A percentile compares a stretch with the other conserved stretches of the same genome.
Evolutionary conservation across 768 basidiomycete species (phyloP).

Genomic region (Lentinula raphanica): DNA sequence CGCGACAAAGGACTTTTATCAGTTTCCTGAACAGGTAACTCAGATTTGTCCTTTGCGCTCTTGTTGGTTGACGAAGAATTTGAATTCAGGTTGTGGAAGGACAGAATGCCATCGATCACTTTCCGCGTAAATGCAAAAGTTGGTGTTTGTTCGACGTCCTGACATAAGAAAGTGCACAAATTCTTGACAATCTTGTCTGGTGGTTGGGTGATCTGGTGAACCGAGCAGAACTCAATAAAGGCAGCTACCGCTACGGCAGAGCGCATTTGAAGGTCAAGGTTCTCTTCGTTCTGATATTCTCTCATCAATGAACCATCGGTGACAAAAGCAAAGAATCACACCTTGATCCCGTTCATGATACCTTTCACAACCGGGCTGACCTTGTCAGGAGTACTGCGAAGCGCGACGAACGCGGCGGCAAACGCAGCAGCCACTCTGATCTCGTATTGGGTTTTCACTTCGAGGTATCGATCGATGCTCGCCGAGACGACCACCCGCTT

Average conservation of each 20-base stretch:
- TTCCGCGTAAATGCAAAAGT: conserved; percentile 72
- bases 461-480: conserved; percentile 74
- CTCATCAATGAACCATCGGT: background rate
- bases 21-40: conserved; percentile 44
- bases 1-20: conserved; percentile 67
- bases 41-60: conserved; percentile 33
- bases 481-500: conserved; percentile 62
- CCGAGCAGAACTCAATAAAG: conserved; percentile 82
- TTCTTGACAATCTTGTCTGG: conserved; percentile 97
- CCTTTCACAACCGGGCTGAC: conserved; percentile 95
- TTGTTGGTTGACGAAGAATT: conserved; percentile 23
- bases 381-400: conserved; percentile 83
- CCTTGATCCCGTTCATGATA: conserved; percentile 97
- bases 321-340: conserved; percentile 23
- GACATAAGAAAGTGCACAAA: conserved; percentile 92
- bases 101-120: conserved; percentile 67
- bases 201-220: conserved; percentile 71
- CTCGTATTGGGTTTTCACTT: conserved; percentile 82
- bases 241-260: conserved; percentile 83
- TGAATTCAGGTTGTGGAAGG: conserved; percentile 47
- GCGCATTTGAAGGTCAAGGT: conserved; percentile 79
- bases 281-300: conserved; percentile 71
- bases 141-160: conserved; percentile 85
- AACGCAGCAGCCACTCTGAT: conserved; percentile 84
- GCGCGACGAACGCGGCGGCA: conserved; percentile 86